These are phyloP conservation scores for Starmerella bombi DNA, from an alignment of 805 yeast genomes.

Conservation along the genomic window DNA sequence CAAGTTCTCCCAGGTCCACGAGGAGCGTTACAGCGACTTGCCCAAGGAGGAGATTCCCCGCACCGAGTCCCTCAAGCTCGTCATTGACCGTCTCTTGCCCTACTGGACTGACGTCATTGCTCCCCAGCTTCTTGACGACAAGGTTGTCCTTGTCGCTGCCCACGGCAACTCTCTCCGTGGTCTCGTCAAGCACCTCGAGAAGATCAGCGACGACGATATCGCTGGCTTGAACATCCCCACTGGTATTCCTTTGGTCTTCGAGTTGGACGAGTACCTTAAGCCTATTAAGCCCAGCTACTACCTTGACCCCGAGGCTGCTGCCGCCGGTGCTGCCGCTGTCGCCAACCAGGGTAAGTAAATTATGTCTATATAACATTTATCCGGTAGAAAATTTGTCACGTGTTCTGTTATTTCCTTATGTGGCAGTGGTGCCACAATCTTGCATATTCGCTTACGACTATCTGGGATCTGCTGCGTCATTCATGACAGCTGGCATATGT, in stretches of 20 bases:
- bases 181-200: constrained; percentile 87
- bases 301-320: constrained; percentile 99
- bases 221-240: constrained; percentile 95
- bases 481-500: too few relatives aligned
- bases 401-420: too few relatives aligned
- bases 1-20: constrained; percentile 73
- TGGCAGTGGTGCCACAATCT: too few relatives aligned
- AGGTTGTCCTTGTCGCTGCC: constrained; percentile 87
- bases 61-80: constrained; percentile 88
- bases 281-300: constrained; percentile 91
- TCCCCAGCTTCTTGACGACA: constrained; percentile 67
- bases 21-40: constrained; percentile 68
- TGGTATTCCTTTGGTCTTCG: constrained; percentile 95
- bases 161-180: constrained; percentile 99
- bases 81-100: constrained; percentile 91
- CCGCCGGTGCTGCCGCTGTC: constrained; percentile 98
- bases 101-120: constrained; percentile 92
- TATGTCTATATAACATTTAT: too few relatives aligned
- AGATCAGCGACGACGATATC: constrained; percentile 80
- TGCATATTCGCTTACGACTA: too few relatives aligned
- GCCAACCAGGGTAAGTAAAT: constrained; percentile 69
- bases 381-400: too few relatives aligned
- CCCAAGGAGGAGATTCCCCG: constrained; percentile 82
- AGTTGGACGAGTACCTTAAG: constrained; percentile 71
- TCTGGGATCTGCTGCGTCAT: too few relatives aligned